Evolutionary conservation across 1,284 basidiomycete species (phyloP), one percentile per base, ranked within the genome.

Genomic region (Leccinum fallax): DNA sequence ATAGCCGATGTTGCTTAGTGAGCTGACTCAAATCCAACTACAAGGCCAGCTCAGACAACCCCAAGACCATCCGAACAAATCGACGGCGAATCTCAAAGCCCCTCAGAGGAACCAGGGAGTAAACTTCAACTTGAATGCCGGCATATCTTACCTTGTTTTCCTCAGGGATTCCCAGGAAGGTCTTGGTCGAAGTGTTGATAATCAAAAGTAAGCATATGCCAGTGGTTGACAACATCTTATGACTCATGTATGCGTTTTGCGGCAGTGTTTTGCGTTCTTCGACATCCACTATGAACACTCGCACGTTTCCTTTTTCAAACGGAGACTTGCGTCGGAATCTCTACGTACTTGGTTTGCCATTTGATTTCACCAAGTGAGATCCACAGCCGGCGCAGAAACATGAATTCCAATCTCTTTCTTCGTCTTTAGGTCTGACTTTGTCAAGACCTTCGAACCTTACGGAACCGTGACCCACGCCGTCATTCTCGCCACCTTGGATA

Each of bases 291-390:
- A 58, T 16, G 58, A 63, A 62, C 51, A 10, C 46, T 32, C 67
- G 66, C 56, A 32, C 15, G 40, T 34, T 43, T 66, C 52, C 59
- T 61, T 79, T 72, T 32, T 79, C 74, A 21, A 77, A 77, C 9
- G 63, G 75, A 36, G 89, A 91, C 66, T 69, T 74, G 60, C 88
- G 90, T 57, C 83, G 90, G 61, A 92, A 92, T 71, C 83, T 92
- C 53, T 92, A 92, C 66, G 90, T 92, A 32, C 83, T 92, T 24
- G 90, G 90, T 16, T 73, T 92, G 55, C 90, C 90, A 4, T 91
- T 91, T 68, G 86, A 89, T 67, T 79, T 92, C 34, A 87, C 85
- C 32, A 90, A 90, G 90, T 90, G 70, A 61, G 82, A 34, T 53
- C 43, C 36, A 48, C 62, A 49, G 48, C 55, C 56, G 24, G 4